Evolutionary conservation across 1,284 basidiomycete species (phyloP).

Genomic region (Exsudoporus floridanus): DNA sequence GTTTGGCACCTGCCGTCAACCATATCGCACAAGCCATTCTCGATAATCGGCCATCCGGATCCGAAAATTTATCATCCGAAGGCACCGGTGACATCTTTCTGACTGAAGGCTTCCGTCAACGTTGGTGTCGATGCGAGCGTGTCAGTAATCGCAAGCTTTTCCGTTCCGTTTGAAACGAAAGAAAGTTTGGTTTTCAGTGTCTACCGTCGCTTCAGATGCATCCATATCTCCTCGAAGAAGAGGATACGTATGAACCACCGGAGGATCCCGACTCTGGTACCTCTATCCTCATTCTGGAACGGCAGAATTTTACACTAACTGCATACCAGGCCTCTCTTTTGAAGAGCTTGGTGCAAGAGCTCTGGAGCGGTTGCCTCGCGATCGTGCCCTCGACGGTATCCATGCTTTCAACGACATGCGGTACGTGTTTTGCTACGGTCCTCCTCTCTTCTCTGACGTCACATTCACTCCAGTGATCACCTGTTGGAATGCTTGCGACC

Average conservation of each 20-base stretch:
- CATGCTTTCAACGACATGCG: slow-evolving; percentile 77
- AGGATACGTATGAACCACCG: slow-evolving; percentile 78
- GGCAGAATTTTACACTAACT: background rate
- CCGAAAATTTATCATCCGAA: background rate
- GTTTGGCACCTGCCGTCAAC: slow-evolving; percentile 54
- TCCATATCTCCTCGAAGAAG: slow-evolving; percentile 68
- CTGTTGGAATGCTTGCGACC: slow-evolving; percentile 71
- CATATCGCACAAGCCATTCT: slow-evolving; percentile 44
- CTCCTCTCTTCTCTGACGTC: background rate
- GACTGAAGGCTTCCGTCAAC: slow-evolving; percentile 63
- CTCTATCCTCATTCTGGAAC: slow-evolving; percentile 6
- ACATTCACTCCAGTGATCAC: slow-evolving; percentile 50
- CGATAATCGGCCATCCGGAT: slow-evolving; percentile 1
- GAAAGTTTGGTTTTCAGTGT: slow-evolving; percentile 44
- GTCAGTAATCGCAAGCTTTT: slow-evolving; percentile 39
- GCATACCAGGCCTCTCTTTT: slow-evolving; percentile 57
- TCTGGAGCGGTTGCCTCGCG: slow-evolving; percentile 65
- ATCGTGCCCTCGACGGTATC: slow-evolving; percentile 75
- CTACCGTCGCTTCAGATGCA: slow-evolving; percentile 48
- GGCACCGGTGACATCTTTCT: slow-evolving; percentile 72
- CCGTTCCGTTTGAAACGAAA: slow-evolving; percentile 3
- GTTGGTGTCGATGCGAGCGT: slow-evolving; percentile 69
- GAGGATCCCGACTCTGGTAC: slow-evolving; percentile 77
- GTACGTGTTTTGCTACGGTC: slow-evolving; percentile 39
- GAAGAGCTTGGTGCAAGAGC: slow-evolving; percentile 81